Conservation (phyloP, 2,329 filamentous ascomycete genomes). For the Ilyonectria sp. region DNA sequence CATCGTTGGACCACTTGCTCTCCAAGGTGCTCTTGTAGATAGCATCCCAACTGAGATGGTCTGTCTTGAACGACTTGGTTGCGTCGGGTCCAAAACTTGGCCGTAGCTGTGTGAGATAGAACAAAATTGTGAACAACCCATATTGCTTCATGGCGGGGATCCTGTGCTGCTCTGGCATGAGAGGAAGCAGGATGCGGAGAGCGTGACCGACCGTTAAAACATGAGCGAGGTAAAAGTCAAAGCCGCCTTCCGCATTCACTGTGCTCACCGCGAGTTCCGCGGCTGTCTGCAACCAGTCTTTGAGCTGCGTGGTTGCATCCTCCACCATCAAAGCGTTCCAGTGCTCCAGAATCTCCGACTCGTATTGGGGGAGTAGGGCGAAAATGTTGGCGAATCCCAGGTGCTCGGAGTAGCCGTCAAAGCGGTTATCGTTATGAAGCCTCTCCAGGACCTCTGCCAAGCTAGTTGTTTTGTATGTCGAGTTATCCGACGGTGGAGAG, state of each 20-base stretch:
- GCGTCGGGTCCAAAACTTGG: too few relatives aligned
- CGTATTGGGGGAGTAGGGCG: background rate
- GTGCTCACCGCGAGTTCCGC: background rate
- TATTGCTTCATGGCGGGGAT: background rate
- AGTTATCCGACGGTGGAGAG: conserved; percentile 1
- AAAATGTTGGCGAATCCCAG: conserved; percentile 7
- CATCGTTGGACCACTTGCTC: too few relatives aligned
- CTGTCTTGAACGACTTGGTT: too few relatives aligned
- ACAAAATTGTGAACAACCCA: background rate
- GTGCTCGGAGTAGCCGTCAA: conserved; percentile 4
- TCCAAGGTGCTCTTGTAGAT: too few relatives aligned
- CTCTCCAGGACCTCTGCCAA: background rate
- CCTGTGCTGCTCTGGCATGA: background rate
- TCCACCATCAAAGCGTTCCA: conserved; percentile 7
- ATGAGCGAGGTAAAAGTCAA: conserved; percentile 12
- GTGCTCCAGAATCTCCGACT: conserved; percentile 6
- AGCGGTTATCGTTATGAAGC: background rate
- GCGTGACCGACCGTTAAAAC: conserved; percentile 5
- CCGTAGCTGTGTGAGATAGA: too few relatives aligned
- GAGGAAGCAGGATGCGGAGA: conserved; percentile 1
- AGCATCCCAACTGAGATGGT: too few relatives aligned
- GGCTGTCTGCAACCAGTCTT: conserved; percentile 3
- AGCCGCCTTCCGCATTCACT: background rate
- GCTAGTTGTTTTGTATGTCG: conserved; percentile 4
- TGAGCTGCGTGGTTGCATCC: background rate